Percentiles rank a stretch among this genome's conserved stretches.
phyloP scores from a whole-genome alignment of 202 grass and related monocot genomes.

The Musa balbisiana region DNA sequence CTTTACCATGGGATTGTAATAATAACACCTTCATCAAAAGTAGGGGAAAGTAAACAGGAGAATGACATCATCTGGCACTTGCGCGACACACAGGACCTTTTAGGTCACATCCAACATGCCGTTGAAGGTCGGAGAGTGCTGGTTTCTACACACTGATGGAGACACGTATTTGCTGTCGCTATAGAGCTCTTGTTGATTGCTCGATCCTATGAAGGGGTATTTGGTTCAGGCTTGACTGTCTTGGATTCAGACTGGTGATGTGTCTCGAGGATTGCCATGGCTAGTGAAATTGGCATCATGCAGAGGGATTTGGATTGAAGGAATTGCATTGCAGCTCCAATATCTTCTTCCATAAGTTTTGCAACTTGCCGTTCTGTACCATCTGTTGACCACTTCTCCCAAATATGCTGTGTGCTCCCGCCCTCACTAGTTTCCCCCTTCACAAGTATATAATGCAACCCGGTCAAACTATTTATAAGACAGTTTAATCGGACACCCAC shows the following conservation, averaged over 20 bases:
- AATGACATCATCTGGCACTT: neutral
- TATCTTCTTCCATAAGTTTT: constrained; percentile 20
- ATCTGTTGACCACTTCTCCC: constrained; percentile 5
- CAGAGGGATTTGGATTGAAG: constrained; percentile 3
- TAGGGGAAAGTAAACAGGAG: neutral
- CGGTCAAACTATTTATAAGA: neutral
- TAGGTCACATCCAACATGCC: neutral
- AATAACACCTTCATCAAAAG: neutral
- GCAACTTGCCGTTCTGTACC: constrained; percentile 1
- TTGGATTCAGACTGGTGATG: constrained; percentile 6
- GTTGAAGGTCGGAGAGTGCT: neutral
- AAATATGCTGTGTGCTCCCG: neutral
- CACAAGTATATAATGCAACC: neutral
- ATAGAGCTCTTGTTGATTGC: neutral
- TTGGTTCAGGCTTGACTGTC: constrained; percentile 12
- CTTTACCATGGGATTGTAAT: neutral
- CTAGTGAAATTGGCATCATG: neutral
- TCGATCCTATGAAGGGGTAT: neutral
- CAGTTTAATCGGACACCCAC: too few species aligned
- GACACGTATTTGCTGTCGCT: neutral
- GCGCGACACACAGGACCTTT: neutral
- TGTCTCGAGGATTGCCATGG: neutral
- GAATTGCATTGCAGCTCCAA: constrained; percentile 4
- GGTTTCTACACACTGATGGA: constrained; percentile 1
- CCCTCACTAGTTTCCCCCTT: constrained; percentile 7